Evolutionary conservation across 371 early-diverging fungal genomes (phyloP).

Genomic region (Batrachochytrium dendrobatidis): DNA sequence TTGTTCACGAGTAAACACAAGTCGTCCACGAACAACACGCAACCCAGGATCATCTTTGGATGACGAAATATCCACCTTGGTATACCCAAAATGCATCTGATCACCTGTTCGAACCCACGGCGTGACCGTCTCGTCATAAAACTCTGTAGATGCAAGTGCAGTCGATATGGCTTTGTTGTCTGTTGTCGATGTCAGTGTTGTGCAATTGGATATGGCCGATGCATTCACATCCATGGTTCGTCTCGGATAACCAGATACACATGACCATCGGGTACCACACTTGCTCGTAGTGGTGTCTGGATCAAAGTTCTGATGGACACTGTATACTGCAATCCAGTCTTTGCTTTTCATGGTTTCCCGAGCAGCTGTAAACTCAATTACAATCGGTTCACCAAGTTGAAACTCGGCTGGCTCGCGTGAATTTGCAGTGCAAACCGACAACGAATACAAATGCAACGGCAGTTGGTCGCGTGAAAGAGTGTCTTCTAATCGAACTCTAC

Average conservation of each 20-base stretch:
- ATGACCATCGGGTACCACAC: slow-evolving; percentile 55
- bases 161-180: no score
- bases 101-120: not conserved
- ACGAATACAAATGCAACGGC: slow-evolving; percentile 22
- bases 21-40: slow-evolving; percentile 22
- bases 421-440: slow-evolving; percentile 15
- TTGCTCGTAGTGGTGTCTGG: slow-evolving; percentile 71
- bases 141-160: not conserved
- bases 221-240: slow-evolving; percentile 17
- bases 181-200: slow-evolving; percentile 12
- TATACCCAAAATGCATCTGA: not conserved
- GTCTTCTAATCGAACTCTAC: not conserved
- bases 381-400: slow-evolving; percentile 63
- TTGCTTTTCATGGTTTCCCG: slow-evolving; percentile 51
- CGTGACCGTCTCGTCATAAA: not conserved
- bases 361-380: slow-evolving; percentile 65
- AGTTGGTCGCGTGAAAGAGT: slow-evolving; percentile 5
- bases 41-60: slow-evolving; percentile 16
- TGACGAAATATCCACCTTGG: not conserved
- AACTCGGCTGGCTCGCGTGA: slow-evolving; percentile 16
- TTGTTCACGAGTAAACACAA: slow-evolving; percentile 29
- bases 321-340: slow-evolving; percentile 93
- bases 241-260: slow-evolving; percentile 26
- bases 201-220: not conserved
- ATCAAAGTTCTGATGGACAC: slow-evolving; percentile 61